Percentiles rank a stretch among this genome's conserved stretches.
Conservation (phyloP, 2,329 filamentous ascomycete species). For the Fusarium nanum region DNA sequence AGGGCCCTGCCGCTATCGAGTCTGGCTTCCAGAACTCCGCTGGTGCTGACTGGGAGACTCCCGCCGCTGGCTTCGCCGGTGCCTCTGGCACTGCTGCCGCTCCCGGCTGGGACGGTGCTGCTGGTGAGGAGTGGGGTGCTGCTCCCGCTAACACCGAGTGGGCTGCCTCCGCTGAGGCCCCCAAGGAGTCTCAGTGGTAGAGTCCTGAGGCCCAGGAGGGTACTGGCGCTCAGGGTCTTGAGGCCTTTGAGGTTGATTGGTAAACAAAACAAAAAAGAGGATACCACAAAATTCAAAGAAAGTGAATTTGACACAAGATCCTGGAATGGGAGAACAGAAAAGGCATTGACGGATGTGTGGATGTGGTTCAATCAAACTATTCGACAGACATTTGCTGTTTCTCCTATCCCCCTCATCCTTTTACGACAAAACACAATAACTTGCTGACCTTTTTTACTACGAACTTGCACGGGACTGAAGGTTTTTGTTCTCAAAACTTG, state of each 20-base stretch:
- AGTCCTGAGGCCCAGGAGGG: slow-evolving; percentile 40
- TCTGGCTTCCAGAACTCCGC: slow-evolving; percentile 74
- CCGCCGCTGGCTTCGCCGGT: slow-evolving; percentile 76
- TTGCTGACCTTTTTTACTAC: slow-evolving; percentile 12
- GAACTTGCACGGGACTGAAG: slow-evolving; percentile 45
- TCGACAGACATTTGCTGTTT: slow-evolving; percentile 42
- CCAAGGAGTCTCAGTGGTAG: slow-evolving; percentile 69
- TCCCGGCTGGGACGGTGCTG: slow-evolving; percentile 68
- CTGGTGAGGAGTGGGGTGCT: slow-evolving; percentile 73
- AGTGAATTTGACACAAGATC: slow-evolving; percentile 21
- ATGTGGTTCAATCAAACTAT: slow-evolving; percentile 43
- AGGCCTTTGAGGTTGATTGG: slow-evolving; percentile 20
- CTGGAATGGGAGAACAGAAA: slow-evolving; percentile 30
- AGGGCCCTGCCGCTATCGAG: slow-evolving; percentile 81
- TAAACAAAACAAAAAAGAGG: slow-evolving; percentile 39
- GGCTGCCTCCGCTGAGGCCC: slow-evolving; percentile 70
- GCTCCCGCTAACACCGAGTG: slow-evolving; percentile 74
- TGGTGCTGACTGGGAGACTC: slow-evolving; percentile 86
- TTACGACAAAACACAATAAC: slow-evolving; percentile 22
- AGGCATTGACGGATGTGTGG: slow-evolving; percentile 40
- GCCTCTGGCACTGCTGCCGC: slow-evolving; percentile 59
- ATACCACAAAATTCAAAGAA: slow-evolving; percentile 34
- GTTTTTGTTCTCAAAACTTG: slow-evolving; percentile 62
- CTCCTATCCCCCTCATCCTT: slow-evolving; percentile 26
- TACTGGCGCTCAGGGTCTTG: neutral